A percentile compares a stretch with the other conserved stretches of the same genome.
phyloP scores from a whole-genome alignment of 345 rosid genomes.

The Citrus trifoliata region DNA sequence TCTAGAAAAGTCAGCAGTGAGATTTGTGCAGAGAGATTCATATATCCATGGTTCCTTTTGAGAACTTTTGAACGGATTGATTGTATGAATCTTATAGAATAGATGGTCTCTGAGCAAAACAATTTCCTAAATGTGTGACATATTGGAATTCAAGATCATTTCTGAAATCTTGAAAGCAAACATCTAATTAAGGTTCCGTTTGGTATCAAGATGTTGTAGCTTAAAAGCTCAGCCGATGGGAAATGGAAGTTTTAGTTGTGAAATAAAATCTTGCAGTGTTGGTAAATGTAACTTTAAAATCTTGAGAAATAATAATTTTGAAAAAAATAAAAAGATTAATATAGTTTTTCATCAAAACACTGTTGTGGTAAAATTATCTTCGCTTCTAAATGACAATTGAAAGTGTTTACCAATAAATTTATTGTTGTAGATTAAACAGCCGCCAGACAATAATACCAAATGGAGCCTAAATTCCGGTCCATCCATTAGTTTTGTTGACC shows the following conservation, averaged over 20 bases:
- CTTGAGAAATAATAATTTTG: neutral
- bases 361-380: neutral
- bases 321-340: neutral
- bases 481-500: neutral
- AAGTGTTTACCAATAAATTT: neutral
- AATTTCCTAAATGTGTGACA: neutral
- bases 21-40: neutral
- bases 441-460: too few species aligned
- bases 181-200: neutral
- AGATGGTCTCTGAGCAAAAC: neutral
- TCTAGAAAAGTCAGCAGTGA: neutral
- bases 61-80: too few species aligned
- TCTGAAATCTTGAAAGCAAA: neutral
- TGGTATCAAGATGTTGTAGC: neutral
- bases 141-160: neutral
- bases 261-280: neutral
- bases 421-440: too few species aligned
- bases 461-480: neutral
- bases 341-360: neutral
- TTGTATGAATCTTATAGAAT: neutral
- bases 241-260: neutral
- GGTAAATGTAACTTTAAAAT: neutral
- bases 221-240: neutral
- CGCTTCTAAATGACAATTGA: neutral
- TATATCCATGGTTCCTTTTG: neutral